phyloP scores from a whole-genome alignment of 345 rosid genomes.

The Turritis glabra region DNA sequence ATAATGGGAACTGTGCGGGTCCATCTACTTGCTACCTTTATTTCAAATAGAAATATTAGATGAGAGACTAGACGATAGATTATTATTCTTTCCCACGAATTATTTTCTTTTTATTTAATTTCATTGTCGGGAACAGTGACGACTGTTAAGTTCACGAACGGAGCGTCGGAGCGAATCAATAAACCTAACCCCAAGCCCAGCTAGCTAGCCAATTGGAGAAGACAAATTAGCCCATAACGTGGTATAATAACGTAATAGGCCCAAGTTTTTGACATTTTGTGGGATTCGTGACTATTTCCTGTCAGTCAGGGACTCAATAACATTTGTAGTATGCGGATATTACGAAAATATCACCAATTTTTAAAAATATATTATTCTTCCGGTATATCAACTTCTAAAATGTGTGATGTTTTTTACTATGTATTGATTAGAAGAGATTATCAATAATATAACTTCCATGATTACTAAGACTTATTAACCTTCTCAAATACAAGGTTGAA shows the following conservation, averaged over 20 bases:
- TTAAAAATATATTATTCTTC: no score
- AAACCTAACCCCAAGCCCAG: conserved; percentile 18
- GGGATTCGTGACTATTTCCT: no score
- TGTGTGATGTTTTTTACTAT: neutral
- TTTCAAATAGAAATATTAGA: conserved; percentile 13
- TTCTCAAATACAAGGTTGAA: neutral
- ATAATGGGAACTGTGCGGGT: neutral
- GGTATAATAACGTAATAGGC: neutral
- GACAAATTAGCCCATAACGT: conserved; percentile 4
- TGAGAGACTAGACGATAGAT: no score
- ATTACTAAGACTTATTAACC: neutral
- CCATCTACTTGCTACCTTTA: conserved; percentile 2
- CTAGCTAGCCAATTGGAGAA: conserved; percentile 1
- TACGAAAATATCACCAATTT: no score
- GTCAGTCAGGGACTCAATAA: no score
- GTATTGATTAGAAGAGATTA: neutral
- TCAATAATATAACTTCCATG: neutral
- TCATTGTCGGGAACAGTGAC: neutral
- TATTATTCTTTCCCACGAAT: no score
- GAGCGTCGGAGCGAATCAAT: neutral
- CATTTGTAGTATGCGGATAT: no score
- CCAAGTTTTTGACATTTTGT: neutral
- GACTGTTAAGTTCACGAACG: neutral
- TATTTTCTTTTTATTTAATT: no score
- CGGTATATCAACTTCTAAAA: neutral